Percentiles rank a stretch among this genome's conserved stretches.
These are phyloP conservation scores for Artemisia annua DNA, from an alignment of 129 eudicot genomes.

Conservation along the genomic window DNA sequence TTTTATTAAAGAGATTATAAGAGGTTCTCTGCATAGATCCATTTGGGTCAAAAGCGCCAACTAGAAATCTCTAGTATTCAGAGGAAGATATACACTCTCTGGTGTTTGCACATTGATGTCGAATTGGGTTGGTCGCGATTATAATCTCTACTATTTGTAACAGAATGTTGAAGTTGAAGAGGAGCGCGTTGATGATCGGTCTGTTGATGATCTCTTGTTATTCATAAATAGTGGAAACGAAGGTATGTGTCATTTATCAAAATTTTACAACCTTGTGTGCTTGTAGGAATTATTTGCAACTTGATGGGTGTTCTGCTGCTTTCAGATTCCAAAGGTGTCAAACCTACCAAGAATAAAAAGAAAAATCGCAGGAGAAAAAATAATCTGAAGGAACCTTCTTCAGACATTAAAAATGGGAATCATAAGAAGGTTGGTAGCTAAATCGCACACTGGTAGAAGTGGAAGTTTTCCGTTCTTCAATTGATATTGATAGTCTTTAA, in stretches of 20 bases:
- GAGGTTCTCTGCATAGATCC: neutral
- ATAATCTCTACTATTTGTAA: conserved; percentile 5
- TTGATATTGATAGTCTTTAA: neutral
- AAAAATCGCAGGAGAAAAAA: conserved; percentile 61
- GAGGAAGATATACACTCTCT: too few species aligned
- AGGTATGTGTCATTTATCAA: conserved; percentile 41
- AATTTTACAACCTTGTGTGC: neutral
- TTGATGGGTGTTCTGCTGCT: conserved; percentile 12
- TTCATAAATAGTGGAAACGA: conserved; percentile 70
- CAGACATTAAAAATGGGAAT: conserved; percentile 38
- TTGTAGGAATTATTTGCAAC: conserved; percentile 1
- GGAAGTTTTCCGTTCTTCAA: neutral
- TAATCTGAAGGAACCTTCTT: conserved; percentile 34
- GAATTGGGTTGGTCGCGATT: neutral
- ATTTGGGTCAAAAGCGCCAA: neutral
- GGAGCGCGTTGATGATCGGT: conserved; percentile 64
- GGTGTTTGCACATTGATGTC: too few species aligned
- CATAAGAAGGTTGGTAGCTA: conserved; percentile 44
- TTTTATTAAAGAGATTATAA: neutral
- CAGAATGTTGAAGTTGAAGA: conserved; percentile 61
- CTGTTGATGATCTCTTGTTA: conserved; percentile 78
- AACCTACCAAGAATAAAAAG: conserved; percentile 54
- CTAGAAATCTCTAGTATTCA: neutral
- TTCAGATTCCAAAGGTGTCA: conserved; percentile 60
- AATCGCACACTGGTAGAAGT: neutral